Evolutionary conservation across 257 asterid species (phyloP), one percentile per base, ranked within the genome.

Genomic region (Penstemon davidsonii): DNA sequence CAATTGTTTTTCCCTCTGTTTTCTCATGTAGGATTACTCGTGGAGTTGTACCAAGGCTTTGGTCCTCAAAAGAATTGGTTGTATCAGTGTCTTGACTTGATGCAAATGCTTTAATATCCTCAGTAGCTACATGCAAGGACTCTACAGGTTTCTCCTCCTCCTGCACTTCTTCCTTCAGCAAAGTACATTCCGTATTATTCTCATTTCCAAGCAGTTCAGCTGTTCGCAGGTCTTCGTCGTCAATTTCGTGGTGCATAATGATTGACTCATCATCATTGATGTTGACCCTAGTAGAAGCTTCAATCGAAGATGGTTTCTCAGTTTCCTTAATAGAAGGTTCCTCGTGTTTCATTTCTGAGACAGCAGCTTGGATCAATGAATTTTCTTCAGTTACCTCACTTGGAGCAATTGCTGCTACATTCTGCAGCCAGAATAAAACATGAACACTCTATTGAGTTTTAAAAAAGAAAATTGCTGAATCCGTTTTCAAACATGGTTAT

Each of bases 401-500:
- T 0, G 75, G 62, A 69, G 55, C 70, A 44, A 18, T 59, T 59
- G 64, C 39, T n/a, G 62, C 10, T 36, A 46, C 10, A 66, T 68
- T 62, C 79, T 78, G 79, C 56, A 54, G 58, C 57, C 49, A 60
- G 66, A 66, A 36, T 39, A 71, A 46, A 50, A 74, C 19, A 40
- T 50, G 19, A 58, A 64, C 10, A 5, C 47, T 55, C 25, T 19
- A 43, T 65, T 62, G 25, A 66, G 12, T 33, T 63, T 55, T 15
- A 36, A n/a, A 66, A 79, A 45, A 10, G 25, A 58, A 25, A 4
- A 38, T 11, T 58, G 63, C 45, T 37, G 45, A 36, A 36, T 10
- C 42, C 18, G 13, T 12, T 7, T 47, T 5, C 41, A 37, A n/a
- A 33, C 41, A 55, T 64, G 11, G 40, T 39, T 50, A 61, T 45